Conservation (phyloP, 2,329 filamentous ascomycete genomes). For the Nemania sp. region DNA sequence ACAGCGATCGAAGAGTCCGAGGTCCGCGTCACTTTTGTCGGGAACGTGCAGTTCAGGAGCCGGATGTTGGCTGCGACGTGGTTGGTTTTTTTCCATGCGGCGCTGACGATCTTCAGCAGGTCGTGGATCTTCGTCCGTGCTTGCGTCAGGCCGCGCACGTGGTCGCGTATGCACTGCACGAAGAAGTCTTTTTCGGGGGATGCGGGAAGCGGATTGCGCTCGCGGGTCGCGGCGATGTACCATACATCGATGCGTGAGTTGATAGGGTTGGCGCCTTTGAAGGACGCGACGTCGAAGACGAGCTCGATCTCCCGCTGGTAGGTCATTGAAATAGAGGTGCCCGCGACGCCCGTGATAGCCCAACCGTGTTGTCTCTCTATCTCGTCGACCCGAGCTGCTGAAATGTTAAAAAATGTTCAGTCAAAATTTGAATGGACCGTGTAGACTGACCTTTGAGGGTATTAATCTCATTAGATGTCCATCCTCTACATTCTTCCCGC, state of each 20-base stretch:
- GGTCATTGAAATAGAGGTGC: constrained; percentile 69
- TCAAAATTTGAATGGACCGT: neutral
- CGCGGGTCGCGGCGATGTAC: constrained; percentile 65
- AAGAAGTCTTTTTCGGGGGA: constrained; percentile 75
- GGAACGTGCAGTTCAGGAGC: constrained; percentile 64
- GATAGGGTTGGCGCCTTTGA: constrained; percentile 44
- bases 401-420: constrained; percentile 42
- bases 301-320: constrained; percentile 74
- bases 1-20: constrained; percentile 68
- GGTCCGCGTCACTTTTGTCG: constrained; percentile 64
- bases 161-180: constrained; percentile 70
- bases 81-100: constrained; percentile 67
- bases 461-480: constrained; percentile 80
- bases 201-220: constrained; percentile 56
- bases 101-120: constrained; percentile 62
- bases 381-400: constrained; percentile 62
- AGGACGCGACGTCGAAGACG: constrained; percentile 68
- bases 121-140: constrained; percentile 54
- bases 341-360: constrained; percentile 68
- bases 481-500: constrained; percentile 85
- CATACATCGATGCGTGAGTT: constrained; percentile 67
- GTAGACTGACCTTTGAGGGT: constrained; percentile 68
- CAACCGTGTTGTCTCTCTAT: constrained; percentile 72
- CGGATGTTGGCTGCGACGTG: constrained; percentile 63
- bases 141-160: constrained; percentile 65